Evolutionary conservation across 2,329 filamentous ascomycete species (phyloP).

Genomic region (Aureobasidium sp.): DNA sequence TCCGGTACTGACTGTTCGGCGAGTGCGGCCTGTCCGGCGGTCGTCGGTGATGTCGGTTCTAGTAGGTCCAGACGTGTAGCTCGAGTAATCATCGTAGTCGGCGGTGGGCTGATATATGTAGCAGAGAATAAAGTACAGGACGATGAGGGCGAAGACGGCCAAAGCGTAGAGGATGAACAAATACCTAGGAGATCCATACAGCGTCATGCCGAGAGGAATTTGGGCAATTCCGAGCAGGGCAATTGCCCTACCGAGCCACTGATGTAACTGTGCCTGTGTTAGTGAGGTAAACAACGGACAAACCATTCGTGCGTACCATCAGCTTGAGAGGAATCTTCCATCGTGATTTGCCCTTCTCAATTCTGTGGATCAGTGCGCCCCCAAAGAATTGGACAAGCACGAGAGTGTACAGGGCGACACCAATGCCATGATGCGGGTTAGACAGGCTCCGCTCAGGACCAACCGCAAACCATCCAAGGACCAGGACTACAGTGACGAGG

Average conservation of each 20-base stretch:
- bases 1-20: conserved; percentile 7
- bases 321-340: conserved; percentile 51
- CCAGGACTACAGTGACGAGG: conserved; percentile 63
- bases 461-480: conserved; percentile 72
- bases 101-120: conserved; percentile 29
- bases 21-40: conserved; percentile 15
- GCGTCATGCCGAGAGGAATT: conserved; percentile 77
- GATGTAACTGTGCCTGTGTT: conserved; percentile 54
- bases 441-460: conserved; percentile 63
- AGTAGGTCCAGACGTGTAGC: conserved; percentile 18
- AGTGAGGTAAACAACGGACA: neutral
- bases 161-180: conserved; percentile 82
- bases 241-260: conserved; percentile 75
- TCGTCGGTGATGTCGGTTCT: conserved; percentile 19
- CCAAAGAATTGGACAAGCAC: conserved; percentile 63
- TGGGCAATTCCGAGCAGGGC: conserved; percentile 79
- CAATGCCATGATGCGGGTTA: conserved; percentile 81
- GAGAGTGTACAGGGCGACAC: conserved; percentile 68
- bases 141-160: conserved; percentile 42
- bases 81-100: conserved; percentile 25
- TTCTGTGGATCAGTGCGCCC: conserved; percentile 16
- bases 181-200: conserved; percentile 82
- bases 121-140: conserved; percentile 18
- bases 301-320: conserved; percentile 42
- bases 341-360: conserved; percentile 39